These are phyloP conservation scores for Saposhnikovia divaricata DNA, from an alignment of 129 eudicot genomes.

Conservation along the genomic window DNA sequence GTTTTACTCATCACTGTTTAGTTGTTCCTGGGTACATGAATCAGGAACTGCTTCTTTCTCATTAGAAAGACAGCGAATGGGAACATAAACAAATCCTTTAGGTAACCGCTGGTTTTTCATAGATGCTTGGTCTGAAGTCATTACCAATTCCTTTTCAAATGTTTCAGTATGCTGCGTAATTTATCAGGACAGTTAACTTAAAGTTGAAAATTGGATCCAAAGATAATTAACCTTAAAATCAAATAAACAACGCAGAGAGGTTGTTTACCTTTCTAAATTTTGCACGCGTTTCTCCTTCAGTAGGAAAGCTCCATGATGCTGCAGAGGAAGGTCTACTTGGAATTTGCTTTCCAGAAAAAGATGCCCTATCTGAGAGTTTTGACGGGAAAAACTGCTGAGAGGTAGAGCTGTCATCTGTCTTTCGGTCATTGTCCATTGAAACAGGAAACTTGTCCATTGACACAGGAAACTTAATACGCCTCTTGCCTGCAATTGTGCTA, in stretches of 20 bases:
- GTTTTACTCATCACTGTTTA: conserved; percentile 40
- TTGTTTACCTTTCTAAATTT: conserved; percentile 54
- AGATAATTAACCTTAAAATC: background rate
- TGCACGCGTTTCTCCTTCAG: conserved; percentile 45
- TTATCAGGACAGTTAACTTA: conserved; percentile 5
- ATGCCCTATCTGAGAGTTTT: conserved; percentile 43
- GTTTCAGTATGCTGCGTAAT: conserved; percentile 59
- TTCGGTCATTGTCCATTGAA: conserved; percentile 67
- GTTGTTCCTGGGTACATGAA: conserved; percentile 31
- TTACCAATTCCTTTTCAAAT: conserved; percentile 68
- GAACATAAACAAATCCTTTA: conserved; percentile 88
- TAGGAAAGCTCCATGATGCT: conserved; percentile 30
- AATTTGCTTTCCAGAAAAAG: conserved; percentile 78
- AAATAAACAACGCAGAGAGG: background rate
- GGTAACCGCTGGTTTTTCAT: conserved; percentile 89
- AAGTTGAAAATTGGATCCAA: background rate
- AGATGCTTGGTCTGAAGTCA: conserved; percentile 96
- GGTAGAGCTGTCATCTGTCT: conserved; percentile 86
- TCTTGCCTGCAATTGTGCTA: conserved; percentile 68
- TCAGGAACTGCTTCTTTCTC: conserved; percentile 57
- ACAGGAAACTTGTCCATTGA: conserved; percentile 62
- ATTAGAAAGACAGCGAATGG: conserved; percentile 62
- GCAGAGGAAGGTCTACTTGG: conserved; percentile 59
- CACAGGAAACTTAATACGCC: conserved; percentile 51
- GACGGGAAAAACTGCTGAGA: conserved; percentile 45